These are phyloP conservation scores for Candida buenavistaensis DNA, from an alignment of 1,139 yeast species.

Conservation along the genomic window DNA sequence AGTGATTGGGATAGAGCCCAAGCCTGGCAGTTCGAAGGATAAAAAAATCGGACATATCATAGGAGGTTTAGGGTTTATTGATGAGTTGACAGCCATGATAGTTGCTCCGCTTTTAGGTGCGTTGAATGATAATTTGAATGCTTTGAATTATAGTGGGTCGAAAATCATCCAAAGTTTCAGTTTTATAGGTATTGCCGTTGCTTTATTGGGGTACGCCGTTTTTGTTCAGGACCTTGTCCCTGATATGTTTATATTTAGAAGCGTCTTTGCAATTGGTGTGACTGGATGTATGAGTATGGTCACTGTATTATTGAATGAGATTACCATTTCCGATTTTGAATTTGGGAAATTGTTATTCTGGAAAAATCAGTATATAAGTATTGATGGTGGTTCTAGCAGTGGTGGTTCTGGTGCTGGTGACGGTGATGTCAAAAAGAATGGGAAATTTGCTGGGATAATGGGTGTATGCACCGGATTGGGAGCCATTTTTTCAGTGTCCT, in stretches of 20 bases:
- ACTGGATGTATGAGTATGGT: slow-evolving; percentile 52
- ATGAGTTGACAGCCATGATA: slow-evolving; percentile 56
- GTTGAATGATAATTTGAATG: slow-evolving; percentile 48
- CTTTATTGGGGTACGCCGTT: slow-evolving; percentile 52
- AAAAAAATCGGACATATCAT: slow-evolving; percentile 53
- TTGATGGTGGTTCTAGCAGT: too few species aligned
- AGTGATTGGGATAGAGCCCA: slow-evolving; percentile 42
- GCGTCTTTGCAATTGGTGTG: slow-evolving; percentile 60
- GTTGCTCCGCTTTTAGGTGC: slow-evolving; percentile 68
- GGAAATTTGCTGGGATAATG: slow-evolving; percentile 58
- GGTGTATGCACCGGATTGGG: slow-evolving; percentile 70
- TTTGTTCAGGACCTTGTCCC: slow-evolving; percentile 34
- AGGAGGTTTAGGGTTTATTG: slow-evolving; percentile 63
- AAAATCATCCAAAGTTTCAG: slow-evolving; percentile 52
- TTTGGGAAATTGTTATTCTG: slow-evolving; percentile 27
- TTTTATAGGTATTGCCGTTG: slow-evolving; percentile 44
- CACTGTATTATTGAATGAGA: slow-evolving; percentile 54
- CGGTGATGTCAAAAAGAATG: slow-evolving; percentile 33
- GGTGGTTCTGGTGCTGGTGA: background rate
- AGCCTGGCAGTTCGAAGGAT: slow-evolving; percentile 16
- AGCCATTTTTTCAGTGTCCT: slow-evolving; percentile 58
- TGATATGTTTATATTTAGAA: slow-evolving; percentile 50
- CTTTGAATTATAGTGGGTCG: slow-evolving; percentile 42
- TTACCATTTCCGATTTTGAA: slow-evolving; percentile 46
- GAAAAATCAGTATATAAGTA: too few species aligned